Base-by-base conservation (phyloP, 768 basidiomycete species). In the Boletus tomentosulus region DNA sequence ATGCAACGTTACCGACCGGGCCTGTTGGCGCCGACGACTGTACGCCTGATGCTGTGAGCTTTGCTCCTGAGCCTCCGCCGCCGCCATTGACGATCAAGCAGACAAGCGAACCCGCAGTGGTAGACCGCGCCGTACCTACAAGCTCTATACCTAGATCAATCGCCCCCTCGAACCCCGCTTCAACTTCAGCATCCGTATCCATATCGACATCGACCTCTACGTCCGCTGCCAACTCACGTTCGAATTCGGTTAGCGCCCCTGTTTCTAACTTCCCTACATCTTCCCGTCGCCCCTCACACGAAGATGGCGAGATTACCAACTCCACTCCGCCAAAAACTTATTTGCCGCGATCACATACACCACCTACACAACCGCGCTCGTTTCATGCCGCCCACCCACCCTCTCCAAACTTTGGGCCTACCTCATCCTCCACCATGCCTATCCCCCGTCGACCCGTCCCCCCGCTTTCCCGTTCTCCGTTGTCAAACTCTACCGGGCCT, bases 241-340 rank as follows among this genome's bases (percentile, higher is more conserved):
- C 66, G 4, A 67, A 59, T 44, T 67, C 67, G 4, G 61, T 61
- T 48, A 53, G 66, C 15, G n/a, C 57, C 13, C 38, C 57, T 46
- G 12, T 27, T 47, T 53, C 56, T 30, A 22, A 48, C 13, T 4
- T 48, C 4, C 16, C 45, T 8, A 24, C 52, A 30, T 39, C 56
- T 42, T 55, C 70, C 8, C 66, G 66, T n/a, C 66, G 68, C 9
- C 62, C 66, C 0, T 74, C 78, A 6, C 78, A 76, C 27, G 81
- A 82, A 62, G 81, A 82, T 39, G 80, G 80, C 4, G 81, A 82
- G 63, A 81, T 82, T 51, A 62, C 62, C 0, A 75, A 63, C 39
- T 65, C 69, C n/a, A 69, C 69, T 8, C 69, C 68, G n/a, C 67
- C 64, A 28, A 73, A 72, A 54, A 56, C 62, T 1, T 71, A 71